Evolutionary conservation across 768 basidiomycete genomes (phyloP).

Genomic region (Rhodotorula babjevae): DNA sequence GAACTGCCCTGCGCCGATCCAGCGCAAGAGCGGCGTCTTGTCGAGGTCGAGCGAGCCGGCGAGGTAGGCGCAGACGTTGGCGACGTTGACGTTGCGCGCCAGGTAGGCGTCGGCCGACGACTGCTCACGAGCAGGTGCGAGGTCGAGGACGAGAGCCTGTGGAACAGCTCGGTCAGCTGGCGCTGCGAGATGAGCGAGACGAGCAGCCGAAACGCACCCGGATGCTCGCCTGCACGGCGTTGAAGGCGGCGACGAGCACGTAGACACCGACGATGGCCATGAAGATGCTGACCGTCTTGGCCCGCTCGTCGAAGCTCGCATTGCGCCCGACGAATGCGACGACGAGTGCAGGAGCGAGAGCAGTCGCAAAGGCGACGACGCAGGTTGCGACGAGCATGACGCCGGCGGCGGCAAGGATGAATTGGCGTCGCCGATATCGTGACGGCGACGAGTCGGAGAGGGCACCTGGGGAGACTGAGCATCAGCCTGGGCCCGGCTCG

Average conservation of each 20-base stretch:
- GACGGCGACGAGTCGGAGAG: conserved; percentile 85
- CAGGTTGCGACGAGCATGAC: conserved; percentile 74
- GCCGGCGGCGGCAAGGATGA: conserved; percentile 84
- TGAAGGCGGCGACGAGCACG: too few relatives aligned
- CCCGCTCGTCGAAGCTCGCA: conserved; percentile 63
- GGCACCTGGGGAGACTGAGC: conserved; percentile 58
- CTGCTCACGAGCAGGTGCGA: too few relatives aligned
- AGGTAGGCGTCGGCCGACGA: conserved; percentile 49
- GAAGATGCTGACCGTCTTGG: conserved; percentile 55
- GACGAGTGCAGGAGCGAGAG: conserved; percentile 64
- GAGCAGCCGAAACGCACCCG: too few relatives aligned
- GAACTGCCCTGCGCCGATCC: conserved; percentile 78
- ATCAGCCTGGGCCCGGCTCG: too few relatives aligned
- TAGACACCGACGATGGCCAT: too few relatives aligned
- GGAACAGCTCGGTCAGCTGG: conserved; percentile 50
- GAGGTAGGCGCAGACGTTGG: conserved; percentile 89
- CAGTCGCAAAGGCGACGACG: conserved; percentile 75
- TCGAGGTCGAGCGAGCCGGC: conserved; percentile 90
- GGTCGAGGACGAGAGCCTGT: too few relatives aligned
- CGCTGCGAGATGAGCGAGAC: neutral
- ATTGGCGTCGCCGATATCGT: conserved; percentile 71
- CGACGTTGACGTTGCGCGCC: conserved; percentile 91
- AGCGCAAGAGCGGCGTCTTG: conserved; percentile 66
- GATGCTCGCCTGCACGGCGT: too few relatives aligned
- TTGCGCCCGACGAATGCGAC: conserved; percentile 75